These are phyloP conservation scores for Trichoderma sp. DNA, from an alignment of 2,329 filamentous ascomycete species.

Conservation along the genomic window DNA sequence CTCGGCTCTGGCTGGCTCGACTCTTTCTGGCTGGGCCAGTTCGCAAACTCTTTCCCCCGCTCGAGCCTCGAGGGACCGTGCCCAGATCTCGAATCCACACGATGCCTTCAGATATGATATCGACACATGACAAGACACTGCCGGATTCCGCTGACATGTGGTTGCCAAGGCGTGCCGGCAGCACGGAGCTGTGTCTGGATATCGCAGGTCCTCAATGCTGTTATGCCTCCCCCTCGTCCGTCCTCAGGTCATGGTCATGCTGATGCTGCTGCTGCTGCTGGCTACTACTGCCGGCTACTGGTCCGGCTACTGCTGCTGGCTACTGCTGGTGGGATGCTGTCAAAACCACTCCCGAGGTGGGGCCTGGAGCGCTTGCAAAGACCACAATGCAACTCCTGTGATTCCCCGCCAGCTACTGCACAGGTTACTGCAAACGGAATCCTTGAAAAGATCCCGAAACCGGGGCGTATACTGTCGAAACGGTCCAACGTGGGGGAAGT, in stretches of 20 bases:
- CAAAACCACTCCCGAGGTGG: conserved; percentile 17
- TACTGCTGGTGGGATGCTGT: conserved; percentile 5
- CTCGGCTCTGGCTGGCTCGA: not conserved
- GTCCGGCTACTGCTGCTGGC: not conserved
- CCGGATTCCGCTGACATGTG: not conserved
- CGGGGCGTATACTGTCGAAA: conserved; percentile 9
- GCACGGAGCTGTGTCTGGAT: not conserved
- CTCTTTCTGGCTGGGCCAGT: not conserved
- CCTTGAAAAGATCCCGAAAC: conserved; percentile 3
- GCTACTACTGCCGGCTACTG: not conserved
- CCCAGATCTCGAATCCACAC: not conserved
- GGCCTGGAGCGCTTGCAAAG: not conserved
- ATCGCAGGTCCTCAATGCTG: conserved; percentile 1
- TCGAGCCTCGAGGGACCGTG: not conserved
- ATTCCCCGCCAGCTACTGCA: conserved; percentile 14
- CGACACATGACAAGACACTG: not conserved
- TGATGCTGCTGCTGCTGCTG: not conserved
- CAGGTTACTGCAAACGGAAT: not conserved
- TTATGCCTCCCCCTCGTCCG: not conserved
- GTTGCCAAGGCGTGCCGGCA: not conserved
- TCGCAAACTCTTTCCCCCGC: conserved; percentile 12
- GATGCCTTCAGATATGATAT: not conserved
- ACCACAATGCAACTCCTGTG: not conserved
- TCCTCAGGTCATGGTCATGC: not conserved
- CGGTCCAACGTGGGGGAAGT: conserved; percentile 11